Conservation (phyloP, 2,329 filamentous ascomycete genomes). For the Fusarium napiforme region DNA sequence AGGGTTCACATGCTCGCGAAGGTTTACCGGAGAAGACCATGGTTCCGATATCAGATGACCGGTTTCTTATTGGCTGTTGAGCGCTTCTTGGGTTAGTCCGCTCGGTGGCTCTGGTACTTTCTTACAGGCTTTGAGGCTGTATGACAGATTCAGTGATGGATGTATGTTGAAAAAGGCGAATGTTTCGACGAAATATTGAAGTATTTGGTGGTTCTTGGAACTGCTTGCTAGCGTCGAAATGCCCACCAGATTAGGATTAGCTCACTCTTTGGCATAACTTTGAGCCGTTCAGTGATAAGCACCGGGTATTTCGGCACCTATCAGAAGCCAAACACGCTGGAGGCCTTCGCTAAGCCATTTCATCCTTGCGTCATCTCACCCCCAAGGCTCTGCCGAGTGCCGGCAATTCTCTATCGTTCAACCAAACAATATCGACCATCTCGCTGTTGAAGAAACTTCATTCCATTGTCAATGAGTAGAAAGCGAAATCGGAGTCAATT, state of each 20-base stretch:
- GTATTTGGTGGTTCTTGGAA: not conserved
- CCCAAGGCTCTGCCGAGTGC: not conserved
- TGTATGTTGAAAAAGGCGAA: not conserved
- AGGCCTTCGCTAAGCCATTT: not conserved
- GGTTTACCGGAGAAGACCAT: conserved; percentile 3
- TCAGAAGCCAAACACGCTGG: not conserved
- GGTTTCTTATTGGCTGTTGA: not conserved
- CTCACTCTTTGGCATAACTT: not conserved
- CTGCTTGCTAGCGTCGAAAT: not conserved
- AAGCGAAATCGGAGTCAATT: not conserved
- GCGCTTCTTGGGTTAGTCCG: too few relatives aligned
- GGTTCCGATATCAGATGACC: not conserved
- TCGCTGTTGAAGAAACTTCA: not conserved
- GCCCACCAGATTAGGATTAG: not conserved
- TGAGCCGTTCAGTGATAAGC: not conserved
- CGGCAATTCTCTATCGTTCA: not conserved
- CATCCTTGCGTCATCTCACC: not conserved
- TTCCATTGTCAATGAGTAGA: not conserved
- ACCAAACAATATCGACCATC: too few relatives aligned
- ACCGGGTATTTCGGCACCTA: not conserved
- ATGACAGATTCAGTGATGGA: not conserved
- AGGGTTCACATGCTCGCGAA: not conserved
- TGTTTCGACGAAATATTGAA: not conserved
- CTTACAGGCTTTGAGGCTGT: rapidly evolving
- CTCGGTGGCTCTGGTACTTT: rapidly evolving